These are phyloP conservation scores for Penicillium roqueforti DNA, from an alignment of 495 filamentous ascomycete genomes.

Conservation along the genomic window DNA sequence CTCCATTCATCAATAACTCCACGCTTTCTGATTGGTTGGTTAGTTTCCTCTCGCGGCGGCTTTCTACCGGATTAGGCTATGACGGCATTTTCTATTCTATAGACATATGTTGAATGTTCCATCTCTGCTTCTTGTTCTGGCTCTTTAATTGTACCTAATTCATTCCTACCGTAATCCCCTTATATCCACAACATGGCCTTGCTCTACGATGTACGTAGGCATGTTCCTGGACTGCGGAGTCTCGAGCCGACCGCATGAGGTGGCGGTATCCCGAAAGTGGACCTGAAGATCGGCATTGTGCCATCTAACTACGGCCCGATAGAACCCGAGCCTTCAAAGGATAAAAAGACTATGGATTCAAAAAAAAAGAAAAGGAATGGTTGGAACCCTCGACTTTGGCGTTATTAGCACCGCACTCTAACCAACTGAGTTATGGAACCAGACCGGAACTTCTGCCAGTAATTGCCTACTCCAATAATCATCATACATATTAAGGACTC, in stretches of 20 bases:
- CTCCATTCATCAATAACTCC: background rate
- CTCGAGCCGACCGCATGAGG: background rate
- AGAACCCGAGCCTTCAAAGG: too few species aligned
- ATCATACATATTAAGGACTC: background rate
- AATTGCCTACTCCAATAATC: too few species aligned
- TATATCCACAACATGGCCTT: background rate
- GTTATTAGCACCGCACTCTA: conserved; percentile 39
- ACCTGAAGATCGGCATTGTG: background rate
- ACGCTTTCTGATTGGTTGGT: background rate
- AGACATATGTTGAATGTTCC: background rate
- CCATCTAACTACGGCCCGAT: background rate
- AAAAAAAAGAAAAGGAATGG: too few species aligned
- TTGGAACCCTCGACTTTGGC: conserved; percentile 35
- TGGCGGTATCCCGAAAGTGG: background rate
- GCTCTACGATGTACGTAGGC: background rate
- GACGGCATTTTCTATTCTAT: background rate
- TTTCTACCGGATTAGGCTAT: conserved; percentile 5
- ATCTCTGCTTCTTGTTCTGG: background rate
- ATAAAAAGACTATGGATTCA: too few species aligned
- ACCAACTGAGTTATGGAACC: conserved; percentile 36
- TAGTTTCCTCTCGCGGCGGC: background rate
- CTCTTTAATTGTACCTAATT: background rate
- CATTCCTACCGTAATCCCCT: background rate
- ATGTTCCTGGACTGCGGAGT: background rate
- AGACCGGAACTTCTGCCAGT: too few species aligned